Evolutionary conservation across 805 yeast genomes (phyloP), one percentile per base, ranked within the genome.

Genomic region (Candida boleticola): DNA sequence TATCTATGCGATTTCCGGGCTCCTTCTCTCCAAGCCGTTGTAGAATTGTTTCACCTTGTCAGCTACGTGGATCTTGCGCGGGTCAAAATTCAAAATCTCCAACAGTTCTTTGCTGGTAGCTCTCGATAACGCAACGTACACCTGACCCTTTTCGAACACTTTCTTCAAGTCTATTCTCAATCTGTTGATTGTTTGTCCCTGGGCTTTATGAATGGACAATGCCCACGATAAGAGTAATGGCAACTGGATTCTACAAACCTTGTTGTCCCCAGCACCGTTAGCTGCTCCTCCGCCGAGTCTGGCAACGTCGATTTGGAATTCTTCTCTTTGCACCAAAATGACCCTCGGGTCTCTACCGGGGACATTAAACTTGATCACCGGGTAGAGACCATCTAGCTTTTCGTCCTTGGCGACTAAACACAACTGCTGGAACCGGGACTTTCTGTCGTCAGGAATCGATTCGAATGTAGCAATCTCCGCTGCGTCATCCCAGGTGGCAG

Each of bases 141-240:
- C 95, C 60, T 93, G 99, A 0, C 99, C 99, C 40, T 79, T 82
- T 57, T 90, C 98, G 62, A 92, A 92, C 1, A 85, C 80, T 42
- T 73, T 72, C 29, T 74, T 70, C 46, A 92, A 71, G 58, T 93
- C 95, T 4, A 92, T 96, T 47, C 76, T 76, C 3, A 87, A 89
- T 42, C 77, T 73, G 3, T 83, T 81, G 34, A 89, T 62, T 0
- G 96, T 86, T 62, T 92, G 90, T 10, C 99, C 99, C 60, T 92
- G 99, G 0, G 97, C 82, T 64, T 93, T 92, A 59, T 93, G 99
- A 35, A 93, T 90, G 0, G 97, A 89, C 34, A 93, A 63, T 0
- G 99, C 89, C 97, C 98, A 93, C 0, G 99, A 96, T n/a, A 90
- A 67, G 52, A 92, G 82, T 40, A 93, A 65, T 0, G 99, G 99